Evolutionary conservation across 192 early-diverging fungal genomes (phyloP), one percentile per base, ranked within the genome.

Genomic region (Spizellomyces punctatus): DNA sequence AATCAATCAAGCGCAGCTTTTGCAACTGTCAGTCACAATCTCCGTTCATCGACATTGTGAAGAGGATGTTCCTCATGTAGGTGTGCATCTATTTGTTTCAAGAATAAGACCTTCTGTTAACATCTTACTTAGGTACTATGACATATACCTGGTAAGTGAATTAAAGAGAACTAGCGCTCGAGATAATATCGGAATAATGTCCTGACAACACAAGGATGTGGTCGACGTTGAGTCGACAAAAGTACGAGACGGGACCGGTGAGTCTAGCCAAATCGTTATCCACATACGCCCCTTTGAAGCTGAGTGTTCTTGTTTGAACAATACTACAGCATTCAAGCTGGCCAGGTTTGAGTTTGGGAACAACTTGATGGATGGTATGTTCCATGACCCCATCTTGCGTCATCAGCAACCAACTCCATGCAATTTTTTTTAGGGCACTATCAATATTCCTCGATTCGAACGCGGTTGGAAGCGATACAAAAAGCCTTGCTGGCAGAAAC

Each of bases 41-140:
- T 57, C 81, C 71, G 66, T 89, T 89, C 63, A 72, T 78, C 21
- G 86, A 89, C 52, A 22, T 83, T n/a, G 74, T 78, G 27, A 89
- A 89, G 76, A 66, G 81, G 6, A 73, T 88, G 45, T 86, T 88
- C 68, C 54, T 89, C 58, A 72, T 72, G 71, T 70, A 57, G 54
- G 54, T 54, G 17, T 19, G 17, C 50, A 36, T 3, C 27, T 36
- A 36, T 36, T 36, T 36, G 27, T 36, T 54, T 54, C 50, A 54
- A 54, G 14, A 12, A 54, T n/a, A 19, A 4, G 4, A 12, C 12
- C 17, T 54, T 0, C 4, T n/a, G 0, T n/a, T 54, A 19, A 54
- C 14, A n/a, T n/a, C 50, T 54, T n/a, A 54, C 17, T 54, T 54
- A 49, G 72, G 6, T 88, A 88, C 64, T 84, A 81, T 52, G 81